phyloP scores from a whole-genome alignment of 2,329 filamentous ascomycete species.

The Drechslerella stenobrocha region DNA sequence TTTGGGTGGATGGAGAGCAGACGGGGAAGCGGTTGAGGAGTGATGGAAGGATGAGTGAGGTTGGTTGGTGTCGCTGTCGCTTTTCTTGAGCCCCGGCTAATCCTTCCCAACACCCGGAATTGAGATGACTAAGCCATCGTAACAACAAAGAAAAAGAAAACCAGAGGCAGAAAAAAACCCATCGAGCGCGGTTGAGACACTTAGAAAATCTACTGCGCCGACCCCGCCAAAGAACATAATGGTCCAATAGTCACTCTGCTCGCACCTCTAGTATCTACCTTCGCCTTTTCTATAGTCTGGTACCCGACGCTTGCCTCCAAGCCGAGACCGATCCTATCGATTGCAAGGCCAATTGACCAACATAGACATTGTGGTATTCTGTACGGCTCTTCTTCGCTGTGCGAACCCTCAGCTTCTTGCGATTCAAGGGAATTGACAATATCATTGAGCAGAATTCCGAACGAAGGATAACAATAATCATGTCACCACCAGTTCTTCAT shows the following conservation, averaged over 20 bases:
- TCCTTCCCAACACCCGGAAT: background rate
- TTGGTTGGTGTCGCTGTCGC: background rate
- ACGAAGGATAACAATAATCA: slow-evolving; percentile 54
- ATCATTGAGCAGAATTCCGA: background rate
- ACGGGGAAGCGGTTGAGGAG: background rate
- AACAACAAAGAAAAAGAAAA: background rate
- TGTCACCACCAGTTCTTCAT: slow-evolving; percentile 66
- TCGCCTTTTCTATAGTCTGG: background rate
- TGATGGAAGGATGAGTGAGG: background rate
- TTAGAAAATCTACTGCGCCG: background rate
- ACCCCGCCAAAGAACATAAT: slow-evolving; percentile 1
- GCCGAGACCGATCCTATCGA: slow-evolving; percentile 1
- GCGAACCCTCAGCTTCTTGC: background rate
- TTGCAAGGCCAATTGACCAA: background rate
- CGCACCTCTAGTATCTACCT: background rate
- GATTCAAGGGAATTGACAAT: background rate
- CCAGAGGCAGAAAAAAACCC: background rate
- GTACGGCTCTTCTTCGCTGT: background rate
- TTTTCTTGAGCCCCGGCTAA: background rate
- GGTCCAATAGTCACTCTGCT: background rate
- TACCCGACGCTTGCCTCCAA: background rate
- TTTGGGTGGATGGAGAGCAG: background rate
- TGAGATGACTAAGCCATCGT: background rate
- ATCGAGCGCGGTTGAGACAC: background rate
- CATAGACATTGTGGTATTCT: background rate